These are phyloP conservation scores for Rhododendron williamsianum DNA, from an alignment of 148 eudicot species.

Conservation along the genomic window DNA sequence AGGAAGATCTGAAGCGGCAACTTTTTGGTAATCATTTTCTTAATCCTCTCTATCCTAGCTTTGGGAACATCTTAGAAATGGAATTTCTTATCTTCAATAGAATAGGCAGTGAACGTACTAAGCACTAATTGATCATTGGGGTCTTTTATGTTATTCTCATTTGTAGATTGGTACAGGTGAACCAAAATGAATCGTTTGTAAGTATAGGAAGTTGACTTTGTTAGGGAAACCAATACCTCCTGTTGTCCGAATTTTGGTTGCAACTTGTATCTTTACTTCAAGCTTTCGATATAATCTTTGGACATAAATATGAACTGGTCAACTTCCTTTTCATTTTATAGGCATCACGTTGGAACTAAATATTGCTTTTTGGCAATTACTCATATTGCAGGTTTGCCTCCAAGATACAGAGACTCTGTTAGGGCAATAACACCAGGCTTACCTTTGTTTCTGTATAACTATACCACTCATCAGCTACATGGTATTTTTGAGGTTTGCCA, in stretches of 20 bases:
- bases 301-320: not conserved
- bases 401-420: constrained; percentile 95
- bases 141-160: not conserved
- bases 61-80: not conserved
- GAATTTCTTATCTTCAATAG: not conserved
- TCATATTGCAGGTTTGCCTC: constrained; percentile 73
- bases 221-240: not conserved
- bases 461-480: constrained; percentile 97
- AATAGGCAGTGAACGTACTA: not conserved
- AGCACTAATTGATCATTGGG: not conserved
- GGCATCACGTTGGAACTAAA: not conserved
- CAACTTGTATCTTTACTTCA: not conserved
- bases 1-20: constrained; percentile 73
- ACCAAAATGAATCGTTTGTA: not conserved
- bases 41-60: not conserved
- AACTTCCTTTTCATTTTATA: not conserved
- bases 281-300: not conserved
- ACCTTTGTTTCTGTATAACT: constrained; percentile 95
- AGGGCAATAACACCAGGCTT: constrained; percentile 97
- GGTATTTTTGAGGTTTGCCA: constrained; percentile 89
- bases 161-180: not conserved
- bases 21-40: constrained; percentile 61
- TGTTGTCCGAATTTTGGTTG: not conserved
- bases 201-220: constrained; percentile 7
- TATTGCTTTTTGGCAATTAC: constrained; percentile 12